A percentile compares a stretch with the other conserved stretches of the same genome.
phyloP scores from a whole-genome alignment of 2,329 filamentous ascomycete species.

The Fusarium humuli region DNA sequence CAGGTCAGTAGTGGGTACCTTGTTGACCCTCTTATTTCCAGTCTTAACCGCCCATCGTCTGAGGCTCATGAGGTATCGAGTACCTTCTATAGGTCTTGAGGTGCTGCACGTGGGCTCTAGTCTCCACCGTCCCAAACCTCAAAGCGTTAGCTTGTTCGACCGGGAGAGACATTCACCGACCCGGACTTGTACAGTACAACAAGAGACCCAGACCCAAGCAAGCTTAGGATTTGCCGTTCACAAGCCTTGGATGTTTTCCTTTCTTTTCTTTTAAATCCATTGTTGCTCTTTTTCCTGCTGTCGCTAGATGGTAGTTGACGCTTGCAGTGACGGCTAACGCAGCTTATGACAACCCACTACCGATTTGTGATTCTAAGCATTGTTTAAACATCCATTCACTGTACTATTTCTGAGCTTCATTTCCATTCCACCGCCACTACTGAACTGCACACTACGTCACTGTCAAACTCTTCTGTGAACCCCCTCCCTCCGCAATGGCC shows the following conservation, averaged over 20 bases:
- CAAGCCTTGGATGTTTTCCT: slow-evolving; percentile 17
- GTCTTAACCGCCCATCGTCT: not conserved
- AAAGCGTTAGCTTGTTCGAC: slow-evolving; percentile 23
- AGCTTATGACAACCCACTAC: slow-evolving; percentile 6
- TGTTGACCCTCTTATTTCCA: not conserved
- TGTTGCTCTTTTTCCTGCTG: slow-evolving; percentile 8
- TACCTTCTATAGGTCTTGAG: slow-evolving; percentile 1
- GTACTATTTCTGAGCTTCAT: slow-evolving; percentile 9
- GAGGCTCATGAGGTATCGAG: slow-evolving; percentile 8
- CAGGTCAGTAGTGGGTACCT: not conserved
- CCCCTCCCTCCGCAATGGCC: slow-evolving; percentile 42
- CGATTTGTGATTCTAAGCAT: slow-evolving; percentile 12
- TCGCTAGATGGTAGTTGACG: slow-evolving; percentile 20
- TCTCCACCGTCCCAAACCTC: slow-evolving; percentile 27
- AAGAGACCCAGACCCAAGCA: slow-evolving; percentile 12
- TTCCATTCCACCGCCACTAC: not conserved
- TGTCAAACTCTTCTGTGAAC: slow-evolving; percentile 12
- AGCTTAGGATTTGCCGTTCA: slow-evolving; percentile 19
- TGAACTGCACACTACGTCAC: slow-evolving; percentile 26
- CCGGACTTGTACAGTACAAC: slow-evolving; percentile 29
- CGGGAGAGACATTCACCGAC: slow-evolving; percentile 42
- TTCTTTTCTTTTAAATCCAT: slow-evolving; percentile 4
- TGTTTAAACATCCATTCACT: slow-evolving; percentile 2
- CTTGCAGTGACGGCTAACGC: slow-evolving; percentile 31
- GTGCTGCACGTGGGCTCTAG: slow-evolving; percentile 5